Base-by-base conservation (phyloP, 2,329 filamentous ascomycete genomes). In the Arthrobotrys sphaeroides region DNA sequence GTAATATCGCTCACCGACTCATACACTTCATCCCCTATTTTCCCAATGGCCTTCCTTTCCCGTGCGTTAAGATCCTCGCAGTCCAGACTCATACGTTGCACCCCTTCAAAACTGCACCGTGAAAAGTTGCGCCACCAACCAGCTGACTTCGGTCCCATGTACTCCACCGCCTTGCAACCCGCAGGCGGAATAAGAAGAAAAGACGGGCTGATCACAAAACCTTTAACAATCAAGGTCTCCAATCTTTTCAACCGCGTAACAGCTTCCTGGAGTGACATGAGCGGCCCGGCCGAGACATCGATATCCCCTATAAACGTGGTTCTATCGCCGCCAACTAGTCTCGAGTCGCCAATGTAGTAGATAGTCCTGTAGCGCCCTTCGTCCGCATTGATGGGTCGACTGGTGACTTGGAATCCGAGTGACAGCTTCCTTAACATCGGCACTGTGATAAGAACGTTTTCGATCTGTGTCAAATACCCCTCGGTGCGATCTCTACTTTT, bases 121-220 rank as follows among this genome's bases (percentile, higher is more conserved):
- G 55, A 36, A 45, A 61, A 61, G 9, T 45, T 31, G 7, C 36
- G 36, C 55, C 55, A 61, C 55, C 55, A 61, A 10, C 3, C 18
- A 5, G 22, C 22, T 20, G 55, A 45, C 22, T 12, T 61, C 13
- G 10, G 24, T 9, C 55, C 38, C 12, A 12, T 18, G n/a, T 61
- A 61, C 10, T 9, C n/a, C 42, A 61, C 9, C n/a, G n/a, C 13
- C 7, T 16, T 43, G 12, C 26, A 24, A 13, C 45, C 45, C 18
- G 43, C 55, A 1, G 55, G 55, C 2, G 55, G 55, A 7, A 45
- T 24, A 2, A 61, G 55, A n/a, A 61, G 38, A 18, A 61, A 61
- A 5, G 55, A 61, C 16, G 36, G 55, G 20, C 45, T 18, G 31
- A 16, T n/a, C 4, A 59, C 6, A 28, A 43, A 28, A 18, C 38